Percentiles rank a stretch among this genome's conserved stretches.
phyloP scores from a whole-genome alignment of 352 stramenopile genomes.

The Pythium aquatile region DNA sequence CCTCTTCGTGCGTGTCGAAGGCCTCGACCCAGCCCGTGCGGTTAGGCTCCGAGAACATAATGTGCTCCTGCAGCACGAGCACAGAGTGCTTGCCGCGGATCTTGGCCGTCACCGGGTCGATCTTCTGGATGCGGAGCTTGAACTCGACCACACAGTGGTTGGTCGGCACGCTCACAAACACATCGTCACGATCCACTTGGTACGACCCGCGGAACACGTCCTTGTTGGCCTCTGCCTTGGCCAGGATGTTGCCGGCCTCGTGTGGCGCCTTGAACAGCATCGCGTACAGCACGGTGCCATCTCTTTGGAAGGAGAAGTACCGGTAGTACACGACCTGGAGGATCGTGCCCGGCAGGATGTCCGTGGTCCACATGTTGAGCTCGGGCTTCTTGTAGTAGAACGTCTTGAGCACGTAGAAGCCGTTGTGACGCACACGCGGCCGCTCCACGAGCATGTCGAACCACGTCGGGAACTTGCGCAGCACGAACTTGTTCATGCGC shows the following conservation, averaged over 20 bases:
- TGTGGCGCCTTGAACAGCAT: slow-evolving; percentile 79
- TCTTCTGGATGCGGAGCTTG: slow-evolving; percentile 40
- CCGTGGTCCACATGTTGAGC: slow-evolving; percentile 77
- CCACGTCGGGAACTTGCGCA: slow-evolving; percentile 69
- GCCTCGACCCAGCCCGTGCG: slow-evolving; percentile 63
- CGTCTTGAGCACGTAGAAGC: slow-evolving; percentile 76
- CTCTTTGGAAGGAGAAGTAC: slow-evolving; percentile 77
- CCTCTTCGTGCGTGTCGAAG: slow-evolving; percentile 69
- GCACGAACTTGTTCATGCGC: slow-evolving; percentile 50
- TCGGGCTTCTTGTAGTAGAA: slow-evolving; percentile 87
- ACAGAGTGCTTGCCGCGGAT: slow-evolving; percentile 53
- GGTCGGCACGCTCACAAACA: slow-evolving; percentile 70
- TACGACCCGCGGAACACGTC: slow-evolving; percentile 55
- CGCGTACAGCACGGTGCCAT: slow-evolving; percentile 69
- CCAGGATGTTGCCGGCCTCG: slow-evolving; percentile 38
- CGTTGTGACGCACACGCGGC: slow-evolving; percentile 74
- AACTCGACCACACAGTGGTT: slow-evolving; percentile 75
- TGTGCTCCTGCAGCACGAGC: slow-evolving; percentile 69
- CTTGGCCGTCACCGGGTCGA: slow-evolving; percentile 17
- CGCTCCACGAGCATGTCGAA: slow-evolving; percentile 69
- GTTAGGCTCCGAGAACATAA: slow-evolving; percentile 64
- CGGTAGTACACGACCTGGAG: slow-evolving; percentile 83
- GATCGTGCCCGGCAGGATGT: slow-evolving; percentile 65
- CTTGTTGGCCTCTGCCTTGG: slow-evolving; percentile 8
- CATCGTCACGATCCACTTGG: slow-evolving; percentile 57